A percentile compares a stretch with the other conserved stretches of the same genome.
Evolutionary conservation across 2,329 filamentous ascomycete species (phyloP).

Genomic region (Aspergillus fructus): DNA sequence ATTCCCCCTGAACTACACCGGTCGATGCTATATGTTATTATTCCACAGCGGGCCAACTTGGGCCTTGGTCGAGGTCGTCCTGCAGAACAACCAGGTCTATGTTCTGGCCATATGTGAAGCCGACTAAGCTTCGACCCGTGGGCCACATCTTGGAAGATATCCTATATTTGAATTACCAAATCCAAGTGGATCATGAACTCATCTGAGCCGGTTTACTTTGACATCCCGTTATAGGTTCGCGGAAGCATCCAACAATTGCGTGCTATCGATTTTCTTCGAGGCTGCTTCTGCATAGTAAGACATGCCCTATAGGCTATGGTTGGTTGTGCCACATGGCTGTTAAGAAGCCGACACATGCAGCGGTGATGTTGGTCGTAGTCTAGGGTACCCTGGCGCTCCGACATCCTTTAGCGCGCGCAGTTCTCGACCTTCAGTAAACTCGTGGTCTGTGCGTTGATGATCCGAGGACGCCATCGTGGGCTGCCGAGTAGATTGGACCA

Average conservation of each 20-base stretch:
- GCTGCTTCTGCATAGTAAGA: constrained; percentile 41
- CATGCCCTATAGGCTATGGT: not conserved
- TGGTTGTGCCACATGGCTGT: not conserved
- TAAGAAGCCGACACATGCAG: constrained; percentile 17
- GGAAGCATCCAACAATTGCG: constrained; percentile 27
- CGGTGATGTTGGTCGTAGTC: constrained; percentile 35
- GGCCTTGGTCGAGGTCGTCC: constrained; percentile 53
- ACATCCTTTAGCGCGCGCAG: constrained; percentile 43
- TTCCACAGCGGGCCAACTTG: constrained; percentile 62
- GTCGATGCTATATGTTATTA: constrained; percentile 62
- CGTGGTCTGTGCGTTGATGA: constrained; percentile 56
- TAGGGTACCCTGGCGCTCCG: constrained; percentile 30
- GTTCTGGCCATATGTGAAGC: constrained; percentile 59
- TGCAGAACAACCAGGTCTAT: constrained; percentile 38
- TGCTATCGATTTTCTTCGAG: constrained; percentile 56
- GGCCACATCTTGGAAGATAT: constrained; percentile 61
- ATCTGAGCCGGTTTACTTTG: constrained; percentile 23
- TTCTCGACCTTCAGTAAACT: constrained; percentile 54
- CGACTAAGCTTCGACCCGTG: constrained; percentile 67
- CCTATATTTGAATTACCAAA: constrained; percentile 61
- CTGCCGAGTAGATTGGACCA: constrained; percentile 57
- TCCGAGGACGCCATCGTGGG: constrained; percentile 55
- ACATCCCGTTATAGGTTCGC: not conserved
- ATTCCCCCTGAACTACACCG: constrained; percentile 63
- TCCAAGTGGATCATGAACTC: constrained; percentile 27